Percentiles rank a stretch among this genome's conserved stretches.
Evolutionary conservation across 805 yeast genomes (phyloP).

Genomic region (Helenozyma rhizophorensis): DNA sequence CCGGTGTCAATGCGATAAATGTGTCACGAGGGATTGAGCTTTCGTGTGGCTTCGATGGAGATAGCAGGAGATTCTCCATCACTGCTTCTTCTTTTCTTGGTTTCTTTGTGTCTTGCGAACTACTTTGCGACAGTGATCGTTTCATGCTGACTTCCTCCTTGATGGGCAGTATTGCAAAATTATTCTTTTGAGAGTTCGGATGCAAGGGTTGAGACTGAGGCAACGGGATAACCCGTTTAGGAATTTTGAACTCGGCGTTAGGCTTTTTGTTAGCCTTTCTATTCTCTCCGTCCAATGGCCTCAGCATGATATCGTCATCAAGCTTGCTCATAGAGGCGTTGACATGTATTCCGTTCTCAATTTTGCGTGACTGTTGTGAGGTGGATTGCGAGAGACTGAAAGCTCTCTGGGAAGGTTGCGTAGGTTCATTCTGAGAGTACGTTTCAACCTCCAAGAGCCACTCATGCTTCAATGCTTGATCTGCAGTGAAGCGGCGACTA

Average conservation of each 20-base stretch:
- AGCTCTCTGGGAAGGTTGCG: conserved; percentile 28
- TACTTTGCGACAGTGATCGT: not conserved
- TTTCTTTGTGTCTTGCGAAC: not conserved
- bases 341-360: conserved; percentile 35
- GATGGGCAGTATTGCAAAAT: no score
- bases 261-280: conserved; percentile 16
- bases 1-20: conserved; percentile 57
- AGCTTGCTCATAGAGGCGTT: conserved; percentile 35
- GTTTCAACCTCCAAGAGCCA: conserved; percentile 57
- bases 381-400: conserved; percentile 68
- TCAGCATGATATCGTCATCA: conserved; percentile 40
- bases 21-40: conserved; percentile 48
- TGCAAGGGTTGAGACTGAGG: conserved; percentile 34
- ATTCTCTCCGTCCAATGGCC: conserved; percentile 34
- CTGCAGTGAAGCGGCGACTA: conserved; percentile 64
- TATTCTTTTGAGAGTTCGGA: conserved; percentile 1
- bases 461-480: conserved; percentile 68
- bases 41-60: conserved; percentile 4
- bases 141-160: not conserved
- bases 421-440: conserved; percentile 12
- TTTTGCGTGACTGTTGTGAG: conserved; percentile 54
- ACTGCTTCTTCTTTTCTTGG: not conserved
- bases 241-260: conserved; percentile 37
- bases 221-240: conserved; percentile 40
- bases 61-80: not conserved